Base-by-base conservation (phyloP, 164 flowering plant genomes). In the Magnolia officinalis region DNA sequence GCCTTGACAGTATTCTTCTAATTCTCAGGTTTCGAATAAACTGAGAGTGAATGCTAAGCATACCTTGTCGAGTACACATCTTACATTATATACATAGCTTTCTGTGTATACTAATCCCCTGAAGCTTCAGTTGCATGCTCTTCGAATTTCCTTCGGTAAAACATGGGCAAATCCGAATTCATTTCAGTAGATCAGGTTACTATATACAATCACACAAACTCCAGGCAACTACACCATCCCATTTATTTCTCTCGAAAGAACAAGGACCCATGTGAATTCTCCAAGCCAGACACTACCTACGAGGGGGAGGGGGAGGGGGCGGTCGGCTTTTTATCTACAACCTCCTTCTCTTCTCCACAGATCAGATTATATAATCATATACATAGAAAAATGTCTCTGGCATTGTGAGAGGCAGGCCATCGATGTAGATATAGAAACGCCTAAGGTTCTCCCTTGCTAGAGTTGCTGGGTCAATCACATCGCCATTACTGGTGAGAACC, bases 371-470 rank as follows among this genome's bases (percentile, higher is more conserved):
- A 70, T 91, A 92, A 78, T 88, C 93, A 77, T 73, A 83, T 65
- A 88, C 77, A 49, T 83, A 77, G 68, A 88, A 77, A 72, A 84
- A 86, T 50, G 79, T 82, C 1, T 89, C 92, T 0, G 88, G 86
- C 51, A 81, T 76, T 24, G 81, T 50, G 61, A 80, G 81, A 72
- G 96, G 96, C 74, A 93, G 78, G 23, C 74, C 83, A 19, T 90
- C 89, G 1, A 92, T 80, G 75, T 90, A 95, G 31, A 86, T 84
- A 79, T 84, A 91, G 81, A 95, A 90, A 23, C 85, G 78, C 63
- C 87, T 78, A 29, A 92, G 72, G 76, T 90, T 90, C 72, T 95
- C 95, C 76, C 82, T 85, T 14, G 91, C 90, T 55, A 95, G 82
- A 72, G 84, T 85, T 18, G 68, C 52, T 1, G 83, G 66, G 75